Evolutionary conservation across 331 rosid genomes (phyloP).

Genomic region (Spiraea crenata): DNA sequence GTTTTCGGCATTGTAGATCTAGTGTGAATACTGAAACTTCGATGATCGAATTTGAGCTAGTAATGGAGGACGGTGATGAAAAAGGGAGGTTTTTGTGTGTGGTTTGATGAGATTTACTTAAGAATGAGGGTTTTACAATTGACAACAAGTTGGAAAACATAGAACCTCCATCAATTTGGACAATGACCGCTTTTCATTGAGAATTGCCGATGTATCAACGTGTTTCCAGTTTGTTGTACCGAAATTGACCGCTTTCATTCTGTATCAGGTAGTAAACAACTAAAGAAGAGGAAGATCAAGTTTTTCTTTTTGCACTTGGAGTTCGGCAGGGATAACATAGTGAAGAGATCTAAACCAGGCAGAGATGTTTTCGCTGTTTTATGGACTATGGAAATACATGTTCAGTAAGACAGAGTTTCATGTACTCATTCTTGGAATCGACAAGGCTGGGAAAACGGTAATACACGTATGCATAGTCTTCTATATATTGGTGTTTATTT

Average conservation of each 20-base stretch:
- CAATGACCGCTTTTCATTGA: neutral
- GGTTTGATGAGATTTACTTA: neutral
- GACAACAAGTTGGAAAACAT: neutral
- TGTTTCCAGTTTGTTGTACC: neutral
- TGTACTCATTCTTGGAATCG: constrained; percentile 92
- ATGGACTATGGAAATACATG: constrained; percentile 91
- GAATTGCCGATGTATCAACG: neutral
- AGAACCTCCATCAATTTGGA: neutral
- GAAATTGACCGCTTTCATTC: constrained; percentile 12
- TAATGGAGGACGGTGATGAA: neutral
- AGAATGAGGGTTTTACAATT: neutral
- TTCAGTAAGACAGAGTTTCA: constrained; percentile 92
- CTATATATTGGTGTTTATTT: constrained; percentile 8
- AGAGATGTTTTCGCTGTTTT: constrained; percentile 87
- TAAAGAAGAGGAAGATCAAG: constrained; percentile 21
- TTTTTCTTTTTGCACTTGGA: constrained; percentile 36
- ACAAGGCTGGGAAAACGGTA: constrained; percentile 98
- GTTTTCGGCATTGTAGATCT: neutral
- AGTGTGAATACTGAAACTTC: neutral
- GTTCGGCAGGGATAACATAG: constrained; percentile 28
- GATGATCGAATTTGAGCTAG: neutral
- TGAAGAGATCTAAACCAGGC: constrained; percentile 25
- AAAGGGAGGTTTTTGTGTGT: neutral
- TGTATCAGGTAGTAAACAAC: constrained; percentile 31
- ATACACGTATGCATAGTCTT: constrained; percentile 26